phyloP scores from a whole-genome alignment of 2,329 filamentous ascomycete species.

The Fusarium fujikuroi region DNA sequence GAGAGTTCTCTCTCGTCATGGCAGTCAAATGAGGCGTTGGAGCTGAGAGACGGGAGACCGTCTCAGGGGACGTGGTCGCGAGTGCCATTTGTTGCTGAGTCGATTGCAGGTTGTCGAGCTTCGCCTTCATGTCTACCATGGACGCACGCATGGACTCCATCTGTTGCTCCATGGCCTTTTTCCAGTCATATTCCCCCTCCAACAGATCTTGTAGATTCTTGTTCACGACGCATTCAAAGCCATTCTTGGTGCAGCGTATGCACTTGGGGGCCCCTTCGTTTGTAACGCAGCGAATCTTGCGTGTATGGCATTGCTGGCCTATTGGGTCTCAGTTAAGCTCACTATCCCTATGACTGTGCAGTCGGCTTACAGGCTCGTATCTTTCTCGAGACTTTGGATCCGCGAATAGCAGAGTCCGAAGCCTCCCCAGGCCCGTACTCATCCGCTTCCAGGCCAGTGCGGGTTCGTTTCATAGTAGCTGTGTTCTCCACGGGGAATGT shows the following conservation, averaged over 20 bases:
- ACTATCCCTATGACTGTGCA: background rate
- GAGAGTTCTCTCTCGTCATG: background rate
- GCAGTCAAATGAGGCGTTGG: background rate
- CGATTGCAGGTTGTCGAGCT: background rate
- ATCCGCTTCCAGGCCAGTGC: background rate
- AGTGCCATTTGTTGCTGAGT: background rate
- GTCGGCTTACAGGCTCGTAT: background rate
- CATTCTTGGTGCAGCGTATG: background rate
- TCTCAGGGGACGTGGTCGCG: background rate
- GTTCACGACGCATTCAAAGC: background rate
- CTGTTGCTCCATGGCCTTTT: background rate
- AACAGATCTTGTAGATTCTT: background rate
- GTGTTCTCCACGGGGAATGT: background rate
- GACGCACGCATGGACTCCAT: background rate
- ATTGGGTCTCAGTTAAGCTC: fast-evolving
- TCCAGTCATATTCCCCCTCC: background rate
- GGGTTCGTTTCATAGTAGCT: background rate
- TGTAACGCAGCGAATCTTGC: background rate
- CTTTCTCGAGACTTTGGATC: background rate
- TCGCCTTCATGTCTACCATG: background rate
- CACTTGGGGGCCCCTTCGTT: background rate
- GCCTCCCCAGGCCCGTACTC: background rate
- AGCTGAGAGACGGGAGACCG: background rate
- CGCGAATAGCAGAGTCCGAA: background rate
- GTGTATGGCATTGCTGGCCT: background rate